These are phyloP conservation scores for Maudiozyma pseudohumilis DNA, from an alignment of 805 yeast species.

Conservation along the genomic window DNA sequence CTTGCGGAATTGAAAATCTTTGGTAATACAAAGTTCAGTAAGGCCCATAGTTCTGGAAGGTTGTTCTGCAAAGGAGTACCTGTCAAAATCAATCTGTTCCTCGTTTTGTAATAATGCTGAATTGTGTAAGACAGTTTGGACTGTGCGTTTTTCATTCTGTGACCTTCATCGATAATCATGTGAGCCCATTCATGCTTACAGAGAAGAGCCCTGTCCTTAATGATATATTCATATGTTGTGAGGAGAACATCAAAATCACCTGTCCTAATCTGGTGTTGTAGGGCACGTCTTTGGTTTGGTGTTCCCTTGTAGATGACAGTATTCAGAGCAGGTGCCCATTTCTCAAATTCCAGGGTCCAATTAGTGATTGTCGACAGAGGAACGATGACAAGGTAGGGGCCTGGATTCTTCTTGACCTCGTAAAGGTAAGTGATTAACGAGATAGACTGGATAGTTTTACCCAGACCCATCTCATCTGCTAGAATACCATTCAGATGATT, in stretches of 20 bases:
- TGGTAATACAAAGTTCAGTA: slow-evolving; percentile 72
- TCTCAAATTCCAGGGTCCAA: slow-evolving; percentile 79
- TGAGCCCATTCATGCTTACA: slow-evolving; percentile 68
- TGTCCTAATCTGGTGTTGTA: slow-evolving; percentile 52
- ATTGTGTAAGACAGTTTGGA: slow-evolving; percentile 67
- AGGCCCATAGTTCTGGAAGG: slow-evolving; percentile 79
- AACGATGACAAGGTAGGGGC: slow-evolving; percentile 69
- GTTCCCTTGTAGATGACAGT: slow-evolving; percentile 71
- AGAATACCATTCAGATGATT: slow-evolving; percentile 93
- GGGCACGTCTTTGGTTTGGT: slow-evolving; percentile 56
- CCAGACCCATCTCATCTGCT: slow-evolving; percentile 99
- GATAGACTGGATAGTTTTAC: slow-evolving; percentile 85
- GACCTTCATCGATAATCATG: slow-evolving; percentile 89
- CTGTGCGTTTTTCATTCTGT: slow-evolving; percentile 72
- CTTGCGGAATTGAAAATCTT: slow-evolving; percentile 78
- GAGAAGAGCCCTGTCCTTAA: slow-evolving; percentile 63
- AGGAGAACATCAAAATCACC: slow-evolving; percentile 69
- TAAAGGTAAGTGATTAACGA: slow-evolving; percentile 62
- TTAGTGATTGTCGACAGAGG: slow-evolving; percentile 78
- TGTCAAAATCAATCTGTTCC: slow-evolving; percentile 69
- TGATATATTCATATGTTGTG: slow-evolving; percentile 76
- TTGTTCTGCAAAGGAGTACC: slow-evolving; percentile 86
- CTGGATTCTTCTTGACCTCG: slow-evolving; percentile 55
- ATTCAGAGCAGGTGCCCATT: slow-evolving; percentile 77
- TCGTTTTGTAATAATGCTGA: slow-evolving; percentile 61